Evolutionary conservation across 306 rosid genomes (phyloP).

Genomic region (Rosa chinensis): DNA sequence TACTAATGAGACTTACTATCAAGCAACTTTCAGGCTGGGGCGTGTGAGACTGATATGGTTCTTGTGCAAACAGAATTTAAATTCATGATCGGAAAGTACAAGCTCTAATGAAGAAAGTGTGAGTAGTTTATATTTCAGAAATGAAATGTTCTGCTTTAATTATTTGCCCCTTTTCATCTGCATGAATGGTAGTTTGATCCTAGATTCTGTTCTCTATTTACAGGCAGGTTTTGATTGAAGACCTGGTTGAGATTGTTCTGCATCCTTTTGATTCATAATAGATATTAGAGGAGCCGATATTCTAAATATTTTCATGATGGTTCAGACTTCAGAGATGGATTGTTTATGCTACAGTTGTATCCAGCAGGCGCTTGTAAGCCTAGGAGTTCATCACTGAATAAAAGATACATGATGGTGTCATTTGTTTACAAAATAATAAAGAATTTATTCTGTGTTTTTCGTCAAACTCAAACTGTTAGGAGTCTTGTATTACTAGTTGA

Average conservation of each 20-base stretch:
- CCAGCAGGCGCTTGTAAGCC: neutral
- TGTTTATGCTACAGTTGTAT: neutral
- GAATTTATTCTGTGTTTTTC: neutral
- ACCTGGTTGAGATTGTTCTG: neutral
- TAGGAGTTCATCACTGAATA: neutral
- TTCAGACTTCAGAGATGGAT: neutral
- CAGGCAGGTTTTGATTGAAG: neutral
- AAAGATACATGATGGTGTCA: neutral
- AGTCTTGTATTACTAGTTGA: neutral
- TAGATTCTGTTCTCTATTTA: neutral
- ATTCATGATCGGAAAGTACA: neutral
- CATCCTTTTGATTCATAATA: neutral
- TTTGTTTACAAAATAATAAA: neutral
- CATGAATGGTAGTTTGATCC: slow-evolving; percentile 1
- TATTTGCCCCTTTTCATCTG: neutral
- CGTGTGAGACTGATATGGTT: neutral
- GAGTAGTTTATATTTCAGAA: neutral
- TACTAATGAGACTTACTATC: neutral
- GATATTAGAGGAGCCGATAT: neutral
- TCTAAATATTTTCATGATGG: neutral
- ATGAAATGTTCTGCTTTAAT: neutral
- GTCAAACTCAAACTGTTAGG: neutral
- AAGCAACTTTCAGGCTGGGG: neutral
- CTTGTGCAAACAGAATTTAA: neutral
- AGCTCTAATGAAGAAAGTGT: neutral